Percentiles rank a stretch among this genome's conserved stretches.
Evolutionary conservation across 2,329 filamentous ascomycete genomes (phyloP).

Genomic region (Venturia pyrina): DNA sequence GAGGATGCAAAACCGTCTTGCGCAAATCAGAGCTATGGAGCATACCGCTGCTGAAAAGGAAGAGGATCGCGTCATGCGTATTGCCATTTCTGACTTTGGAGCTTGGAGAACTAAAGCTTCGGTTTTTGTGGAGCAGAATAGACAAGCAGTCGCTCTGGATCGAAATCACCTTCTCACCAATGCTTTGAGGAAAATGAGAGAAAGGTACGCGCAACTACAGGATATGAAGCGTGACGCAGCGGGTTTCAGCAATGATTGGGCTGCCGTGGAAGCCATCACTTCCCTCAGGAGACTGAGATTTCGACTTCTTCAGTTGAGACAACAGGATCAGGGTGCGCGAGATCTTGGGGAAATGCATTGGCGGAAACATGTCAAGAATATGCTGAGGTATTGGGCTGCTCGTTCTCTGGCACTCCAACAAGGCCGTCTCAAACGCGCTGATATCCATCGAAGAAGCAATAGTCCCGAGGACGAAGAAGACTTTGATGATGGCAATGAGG

Average conservation of each 20-base stretch:
- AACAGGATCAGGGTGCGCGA: constrained; percentile 41
- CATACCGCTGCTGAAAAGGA: constrained; percentile 36
- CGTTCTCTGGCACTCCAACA: constrained; percentile 26
- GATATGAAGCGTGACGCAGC: neutral
- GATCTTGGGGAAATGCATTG: constrained; percentile 43
- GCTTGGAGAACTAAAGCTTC: neutral
- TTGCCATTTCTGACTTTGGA: constrained; percentile 27
- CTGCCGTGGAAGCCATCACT: constrained; percentile 6
- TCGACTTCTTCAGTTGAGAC: constrained; percentile 44
- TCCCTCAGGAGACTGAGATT: constrained; percentile 48
- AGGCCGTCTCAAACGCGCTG: constrained; percentile 5
- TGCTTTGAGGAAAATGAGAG: neutral
- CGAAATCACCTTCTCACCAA: neutral
- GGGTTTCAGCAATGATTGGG: neutral
- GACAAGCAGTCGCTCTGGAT: neutral
- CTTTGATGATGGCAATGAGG: constrained; percentile 1
- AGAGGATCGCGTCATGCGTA: constrained; percentile 36
- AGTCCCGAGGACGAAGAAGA: constrained; percentile 1
- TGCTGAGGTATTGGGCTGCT: constrained; percentile 46
- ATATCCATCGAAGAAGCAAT: neutral
- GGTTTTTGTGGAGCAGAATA: neutral
- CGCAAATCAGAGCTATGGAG: constrained; percentile 22
- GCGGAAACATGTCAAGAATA: constrained; percentile 44
- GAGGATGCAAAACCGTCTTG: constrained; percentile 33
- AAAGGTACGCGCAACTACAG: neutral